Evolutionary conservation across 805 yeast genomes (phyloP).

Genomic region (Zygosaccharomyces lentus): DNA sequence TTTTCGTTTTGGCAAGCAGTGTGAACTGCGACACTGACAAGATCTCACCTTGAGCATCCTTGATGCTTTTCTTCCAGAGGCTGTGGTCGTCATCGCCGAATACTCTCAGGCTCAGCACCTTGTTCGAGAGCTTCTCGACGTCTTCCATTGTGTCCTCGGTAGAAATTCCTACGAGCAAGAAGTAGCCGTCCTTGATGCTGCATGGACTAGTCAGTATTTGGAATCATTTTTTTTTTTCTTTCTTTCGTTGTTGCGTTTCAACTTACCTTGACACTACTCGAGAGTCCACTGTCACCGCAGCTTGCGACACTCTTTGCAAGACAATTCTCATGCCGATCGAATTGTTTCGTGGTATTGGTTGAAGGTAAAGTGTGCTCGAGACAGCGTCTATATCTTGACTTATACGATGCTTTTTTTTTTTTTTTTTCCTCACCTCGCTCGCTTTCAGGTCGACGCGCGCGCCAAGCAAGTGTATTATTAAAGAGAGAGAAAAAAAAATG

Average conservation of each 20-base stretch:
- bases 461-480: not conserved
- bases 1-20: conserved; percentile 73
- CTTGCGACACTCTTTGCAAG: conserved; percentile 81
- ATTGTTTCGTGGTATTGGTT: not conserved
- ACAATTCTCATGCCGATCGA: conserved; percentile 68
- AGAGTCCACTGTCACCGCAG: conserved; percentile 81
- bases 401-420: not conserved
- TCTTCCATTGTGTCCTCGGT: conserved; percentile 74
- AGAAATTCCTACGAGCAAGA: conserved; percentile 81
- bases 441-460: not conserved
- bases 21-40: conserved; percentile 93
- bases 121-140: conserved; percentile 61
- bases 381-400: not conserved
- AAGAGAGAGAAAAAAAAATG: not conserved
- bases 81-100: conserved; percentile 71
- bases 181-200: conserved; percentile 63
- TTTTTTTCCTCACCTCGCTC: not conserved
- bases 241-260: not conserved
- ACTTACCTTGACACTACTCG: conserved; percentile 59
- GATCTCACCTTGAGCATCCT: conserved; percentile 65
- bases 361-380: not conserved
- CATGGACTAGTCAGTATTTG: not conserved
- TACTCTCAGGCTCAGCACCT: conserved; percentile 58
- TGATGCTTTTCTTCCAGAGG: conserved; percentile 72
- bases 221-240: too few species aligned